phyloP scores from a whole-genome alignment of 2,329 filamentous ascomycete species.

The Claviceps citrina region DNA sequence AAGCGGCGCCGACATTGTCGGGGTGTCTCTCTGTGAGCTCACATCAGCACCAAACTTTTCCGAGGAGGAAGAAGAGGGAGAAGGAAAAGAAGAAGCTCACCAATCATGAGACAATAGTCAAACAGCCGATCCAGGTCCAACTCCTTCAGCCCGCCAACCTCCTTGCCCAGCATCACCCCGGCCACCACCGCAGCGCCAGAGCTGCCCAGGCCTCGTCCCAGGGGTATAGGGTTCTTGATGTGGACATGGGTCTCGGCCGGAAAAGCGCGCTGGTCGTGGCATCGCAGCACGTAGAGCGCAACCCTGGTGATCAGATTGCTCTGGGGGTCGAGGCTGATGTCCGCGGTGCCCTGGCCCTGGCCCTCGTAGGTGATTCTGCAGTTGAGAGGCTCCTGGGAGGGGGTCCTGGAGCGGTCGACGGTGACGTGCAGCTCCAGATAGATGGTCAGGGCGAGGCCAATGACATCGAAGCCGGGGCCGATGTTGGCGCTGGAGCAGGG shows the following conservation, averaged over 20 bases:
- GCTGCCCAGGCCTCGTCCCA: conserved; percentile 84
- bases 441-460: conserved; percentile 83
- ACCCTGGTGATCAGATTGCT: conserved; percentile 88
- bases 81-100: conserved; percentile 26
- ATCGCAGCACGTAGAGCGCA: conserved; percentile 85
- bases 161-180: conserved; percentile 82
- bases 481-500: conserved; percentile 97
- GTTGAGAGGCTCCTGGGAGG: conserved; percentile 53
- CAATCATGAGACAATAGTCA: conserved; percentile 96
- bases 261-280: conserved; percentile 74
- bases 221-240: conserved; percentile 87
- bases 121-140: conserved; percentile 70
- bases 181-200: conserved; percentile 92
- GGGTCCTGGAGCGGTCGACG: conserved; percentile 42
- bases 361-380: conserved; percentile 87
- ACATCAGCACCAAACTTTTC: neutral
- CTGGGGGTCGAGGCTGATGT: conserved; percentile 71
- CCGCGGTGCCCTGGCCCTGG: conserved; percentile 50
- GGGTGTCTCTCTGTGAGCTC: conserved; percentile 58
- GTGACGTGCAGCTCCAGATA: conserved; percentile 83
- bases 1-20: conserved; percentile 85
- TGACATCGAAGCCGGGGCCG: conserved; percentile 93
- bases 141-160: conserved; percentile 61
- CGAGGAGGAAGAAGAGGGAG: neutral
- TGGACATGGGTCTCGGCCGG: conserved; percentile 79